phyloP scores from a whole-genome alignment of 1,139 yeast genomes.

The Sugiyamaella grinbergsii region DNA sequence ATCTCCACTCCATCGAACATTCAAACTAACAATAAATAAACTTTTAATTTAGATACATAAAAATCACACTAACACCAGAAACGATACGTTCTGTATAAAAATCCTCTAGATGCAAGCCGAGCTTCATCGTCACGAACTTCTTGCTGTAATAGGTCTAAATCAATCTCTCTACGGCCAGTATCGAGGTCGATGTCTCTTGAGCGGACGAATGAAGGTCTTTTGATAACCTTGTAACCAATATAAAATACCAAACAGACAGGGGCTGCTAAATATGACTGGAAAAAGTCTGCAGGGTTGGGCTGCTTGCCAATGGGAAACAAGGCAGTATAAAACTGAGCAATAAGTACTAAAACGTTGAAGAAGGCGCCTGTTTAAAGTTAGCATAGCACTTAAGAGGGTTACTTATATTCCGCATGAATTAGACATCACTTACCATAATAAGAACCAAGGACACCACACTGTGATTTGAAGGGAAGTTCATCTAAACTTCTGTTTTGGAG shows the following conservation, averaged over 20 bases:
- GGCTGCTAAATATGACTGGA: slow-evolving; percentile 56
- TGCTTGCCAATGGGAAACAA: slow-evolving; percentile 62
- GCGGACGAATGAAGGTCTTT: slow-evolving; percentile 48
- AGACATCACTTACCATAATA: slow-evolving; percentile 46
- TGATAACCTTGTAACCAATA: slow-evolving; percentile 54
- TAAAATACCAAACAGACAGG: slow-evolving; percentile 55
- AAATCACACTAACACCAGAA: slow-evolving; percentile 55
- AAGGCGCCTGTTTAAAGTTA: slow-evolving; percentile 43
- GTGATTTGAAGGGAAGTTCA: slow-evolving; percentile 71
- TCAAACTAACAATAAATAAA: slow-evolving; percentile 1
- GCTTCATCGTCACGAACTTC: slow-evolving; percentile 55
- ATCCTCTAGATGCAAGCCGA: slow-evolving; percentile 41
- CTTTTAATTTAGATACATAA: slow-evolving; percentile 3
- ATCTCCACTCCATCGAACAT: no score
- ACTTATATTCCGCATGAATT: no score
- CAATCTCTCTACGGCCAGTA: slow-evolving; percentile 58
- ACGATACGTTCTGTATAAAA: slow-evolving; percentile 44
- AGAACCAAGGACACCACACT: slow-evolving; percentile 72
- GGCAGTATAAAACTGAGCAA: slow-evolving; percentile 84
- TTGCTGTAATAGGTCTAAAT: slow-evolving; percentile 53
- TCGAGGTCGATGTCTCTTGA: slow-evolving; percentile 56
- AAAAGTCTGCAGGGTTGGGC: slow-evolving; percentile 51
- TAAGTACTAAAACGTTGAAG: slow-evolving; percentile 63
- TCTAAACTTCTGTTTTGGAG: slow-evolving; percentile 63
- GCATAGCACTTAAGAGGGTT: no score